Evolutionary conservation across 2,329 filamentous ascomycete genomes (phyloP).

Genomic region (Alternaria sp.): DNA sequence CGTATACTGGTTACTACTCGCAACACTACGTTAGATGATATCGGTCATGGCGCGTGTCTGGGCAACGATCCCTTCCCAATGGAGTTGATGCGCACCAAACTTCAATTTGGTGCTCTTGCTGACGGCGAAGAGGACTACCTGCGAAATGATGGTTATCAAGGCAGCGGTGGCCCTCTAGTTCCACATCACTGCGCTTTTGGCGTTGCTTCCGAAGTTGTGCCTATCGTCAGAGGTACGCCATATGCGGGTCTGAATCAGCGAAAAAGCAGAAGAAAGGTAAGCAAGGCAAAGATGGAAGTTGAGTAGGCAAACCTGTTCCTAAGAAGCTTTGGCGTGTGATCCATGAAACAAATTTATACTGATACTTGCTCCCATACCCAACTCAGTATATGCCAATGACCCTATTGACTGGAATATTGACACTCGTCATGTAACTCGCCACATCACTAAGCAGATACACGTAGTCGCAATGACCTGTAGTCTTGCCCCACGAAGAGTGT

Average conservation of each 20-base stretch:
- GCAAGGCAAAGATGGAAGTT: neutral
- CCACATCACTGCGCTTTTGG: slow-evolving; percentile 45
- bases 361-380: no score
- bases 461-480: neutral
- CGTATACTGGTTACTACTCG: slow-evolving; percentile 49
- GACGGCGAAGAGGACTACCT: slow-evolving; percentile 39
- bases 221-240: slow-evolving; percentile 30
- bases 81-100: slow-evolving; percentile 48
- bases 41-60: slow-evolving; percentile 52
- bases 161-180: slow-evolving; percentile 23
- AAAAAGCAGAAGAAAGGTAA: neutral
- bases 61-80: slow-evolving; percentile 52
- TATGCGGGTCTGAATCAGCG: slow-evolving; percentile 32
- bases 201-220: slow-evolving; percentile 37
- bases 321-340: no score
- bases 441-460: no score
- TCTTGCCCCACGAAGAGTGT: slow-evolving; percentile 15
- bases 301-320: neutral
- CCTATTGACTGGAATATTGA: no score
- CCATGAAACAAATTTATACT: neutral
- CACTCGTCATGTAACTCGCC: no score
- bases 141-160: slow-evolving; percentile 28
- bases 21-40: slow-evolving; percentile 47
- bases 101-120: slow-evolving; percentile 51
- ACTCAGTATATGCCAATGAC: no score